These are phyloP conservation scores for Trichoderma gracile DNA, from an alignment of 2,329 filamentous ascomycete species.

Conservation along the genomic window DNA sequence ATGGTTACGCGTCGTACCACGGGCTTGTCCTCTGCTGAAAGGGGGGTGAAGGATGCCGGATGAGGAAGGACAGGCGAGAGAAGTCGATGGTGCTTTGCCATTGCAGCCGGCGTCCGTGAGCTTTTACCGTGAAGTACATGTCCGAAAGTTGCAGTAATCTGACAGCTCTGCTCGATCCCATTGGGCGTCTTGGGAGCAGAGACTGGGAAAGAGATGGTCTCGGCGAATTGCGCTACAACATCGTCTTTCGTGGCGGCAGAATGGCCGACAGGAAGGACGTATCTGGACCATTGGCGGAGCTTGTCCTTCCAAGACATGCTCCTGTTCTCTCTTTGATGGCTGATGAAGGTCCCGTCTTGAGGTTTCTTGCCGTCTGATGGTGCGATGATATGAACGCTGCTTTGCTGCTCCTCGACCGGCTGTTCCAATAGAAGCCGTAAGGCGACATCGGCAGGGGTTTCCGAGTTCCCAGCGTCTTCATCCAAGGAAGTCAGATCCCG, in stretches of 20 bases:
- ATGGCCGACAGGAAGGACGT: slow-evolving; percentile 30
- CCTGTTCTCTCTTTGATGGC: slow-evolving; percentile 36
- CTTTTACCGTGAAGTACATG: slow-evolving; percentile 47
- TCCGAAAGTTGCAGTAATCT: slow-evolving; percentile 52
- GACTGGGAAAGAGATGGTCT: not conserved
- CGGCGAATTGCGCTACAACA: not conserved
- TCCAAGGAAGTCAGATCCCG: slow-evolving; percentile 14
- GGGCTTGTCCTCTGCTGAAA: slow-evolving; percentile 39
- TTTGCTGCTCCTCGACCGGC: slow-evolving; percentile 1
- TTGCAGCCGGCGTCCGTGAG: slow-evolving; percentile 7
- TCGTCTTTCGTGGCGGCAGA: not conserved
- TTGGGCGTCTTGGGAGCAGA: no score
- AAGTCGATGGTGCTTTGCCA: slow-evolving; percentile 36
- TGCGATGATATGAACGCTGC: slow-evolving; percentile 31
- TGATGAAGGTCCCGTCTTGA: slow-evolving; percentile 28
- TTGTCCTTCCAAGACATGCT: slow-evolving; percentile 42
- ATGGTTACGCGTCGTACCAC: slow-evolving; percentile 38
- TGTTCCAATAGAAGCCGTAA: slow-evolving; percentile 46
- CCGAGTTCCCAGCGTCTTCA: slow-evolving; percentile 32
- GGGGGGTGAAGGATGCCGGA: slow-evolving; percentile 44
- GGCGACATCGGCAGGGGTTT: slow-evolving; percentile 48
- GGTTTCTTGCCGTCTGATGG: slow-evolving; percentile 2
- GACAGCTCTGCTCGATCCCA: slow-evolving; percentile 1
- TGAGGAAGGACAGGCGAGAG: slow-evolving; percentile 52
- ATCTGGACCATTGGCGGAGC: slow-evolving; percentile 38